Evolutionary conservation across 768 basidiomycete genomes (phyloP), one percentile per base, ranked within the genome.

Genomic region (Rhodotorula diobovata): DNA sequence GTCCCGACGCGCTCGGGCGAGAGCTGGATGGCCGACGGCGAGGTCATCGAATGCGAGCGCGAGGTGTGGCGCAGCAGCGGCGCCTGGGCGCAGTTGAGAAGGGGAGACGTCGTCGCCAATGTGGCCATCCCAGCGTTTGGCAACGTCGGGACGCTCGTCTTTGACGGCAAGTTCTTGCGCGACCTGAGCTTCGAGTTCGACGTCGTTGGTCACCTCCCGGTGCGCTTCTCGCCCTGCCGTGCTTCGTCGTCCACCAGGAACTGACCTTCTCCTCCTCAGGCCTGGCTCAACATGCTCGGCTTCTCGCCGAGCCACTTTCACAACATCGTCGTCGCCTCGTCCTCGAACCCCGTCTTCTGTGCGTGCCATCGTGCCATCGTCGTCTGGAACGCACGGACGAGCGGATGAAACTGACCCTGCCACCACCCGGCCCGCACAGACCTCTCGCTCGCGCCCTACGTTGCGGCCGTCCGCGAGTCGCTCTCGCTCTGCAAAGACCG

Each of bases 11-110:
- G 63, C 28, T 14, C 18, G 34, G 53, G 55, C 5, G 57, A 56
- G 11, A 61, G 46, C 18, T 78, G 77, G 77, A 75, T 78, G 78
- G 59, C 58, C 10, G 78, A 78, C 45, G 20, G 41, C 18, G 78
- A 78, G 53, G 48, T 78, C 15, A 68, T 77, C 39, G 75, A 77
- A 57, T 71, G 69, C 46, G 78, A 78, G 70, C 37, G 70, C 28
- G 75, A 77, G 60, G 46, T 77, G 7, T 74, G 45, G 45, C 18
- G 75, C 20, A 63, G 68, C 51, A 37, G n/a, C 7, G 74, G 76
- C 0, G 63, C 56, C 0, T 77, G 73, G 75, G 21, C 48, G 21
- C 54, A 66, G 61, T 39, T 74, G 14, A 35, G 56, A 28, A 64
- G 67, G 54, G 78, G 78, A 0, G 78, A 78, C 48, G 41, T 77